Evolutionary conservation across 305 asterid genomes (phyloP).

Genomic region (Fraxinus baroniana): DNA sequence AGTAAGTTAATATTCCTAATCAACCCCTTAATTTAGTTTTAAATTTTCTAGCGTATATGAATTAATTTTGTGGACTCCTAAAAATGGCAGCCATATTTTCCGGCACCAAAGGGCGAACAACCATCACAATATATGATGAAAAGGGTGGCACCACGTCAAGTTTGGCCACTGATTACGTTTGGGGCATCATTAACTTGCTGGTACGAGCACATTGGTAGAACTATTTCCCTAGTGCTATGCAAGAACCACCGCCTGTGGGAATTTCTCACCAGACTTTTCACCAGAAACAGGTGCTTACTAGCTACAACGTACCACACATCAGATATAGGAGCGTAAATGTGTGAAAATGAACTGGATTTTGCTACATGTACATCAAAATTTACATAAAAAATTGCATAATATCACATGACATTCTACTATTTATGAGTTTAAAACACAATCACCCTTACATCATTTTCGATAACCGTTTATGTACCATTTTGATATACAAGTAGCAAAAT

Average conservation of each 20-base stretch:
- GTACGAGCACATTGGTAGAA: not conserved
- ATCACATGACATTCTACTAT: no score
- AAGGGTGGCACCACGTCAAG: not conserved
- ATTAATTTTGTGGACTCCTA: not conserved
- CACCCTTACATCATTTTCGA: no score
- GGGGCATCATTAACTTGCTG: not conserved
- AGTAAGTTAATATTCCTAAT: slow-evolving; percentile 37
- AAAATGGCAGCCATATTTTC: not conserved
- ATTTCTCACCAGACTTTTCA: not conserved
- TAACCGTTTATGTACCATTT: not conserved
- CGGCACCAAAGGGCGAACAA: not conserved
- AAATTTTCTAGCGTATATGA: not conserved
- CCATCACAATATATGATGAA: not conserved
- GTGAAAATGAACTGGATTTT: not conserved
- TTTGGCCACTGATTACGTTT: not conserved
- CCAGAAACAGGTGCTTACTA: not conserved
- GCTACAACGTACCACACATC: not conserved
- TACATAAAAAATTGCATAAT: no score
- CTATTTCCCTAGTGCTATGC: not conserved
- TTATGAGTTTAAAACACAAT: not conserved
- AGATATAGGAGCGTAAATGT: not conserved
- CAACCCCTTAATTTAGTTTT: not conserved
- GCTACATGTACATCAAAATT: not conserved
- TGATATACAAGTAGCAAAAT: not conserved
- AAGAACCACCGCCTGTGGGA: not conserved